Evolutionary conservation across 148 eudicot species (phyloP), one percentile per base, ranked within the genome.

Genomic region (Chenopodium suecicum): DNA sequence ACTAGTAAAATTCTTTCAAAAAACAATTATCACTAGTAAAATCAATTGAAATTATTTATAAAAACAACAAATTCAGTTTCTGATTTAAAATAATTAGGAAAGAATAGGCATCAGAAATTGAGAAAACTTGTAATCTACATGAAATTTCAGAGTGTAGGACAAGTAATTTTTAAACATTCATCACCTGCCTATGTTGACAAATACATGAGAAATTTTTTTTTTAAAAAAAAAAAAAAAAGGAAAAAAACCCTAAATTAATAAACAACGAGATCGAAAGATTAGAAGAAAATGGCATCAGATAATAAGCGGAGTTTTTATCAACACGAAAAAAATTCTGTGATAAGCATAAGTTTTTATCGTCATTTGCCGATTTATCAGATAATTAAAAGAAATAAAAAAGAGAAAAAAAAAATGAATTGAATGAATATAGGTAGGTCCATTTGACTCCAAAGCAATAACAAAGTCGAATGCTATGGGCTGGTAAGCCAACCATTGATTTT

Each of bases 301-400:
- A 84, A 84, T 84, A 84, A 84, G 86, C 86, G 80, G 82, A 84
- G 86, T 84, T 75, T 62, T 47, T 4, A 65, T 79, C 86, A 7
- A 84, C 86, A 84, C 46, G 2, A 64, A 25, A 29, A 63, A 56
- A 50, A 56, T 60, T 84, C 86, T 62, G 86, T 63, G 86, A 80
- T 62, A 67, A 84, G 86, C 80, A 84, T 84, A 68, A 67, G 17
- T 20, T 13, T 0, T 17, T 27, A 11, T 84, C 86, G 22, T 84
- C 86, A 84, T 75, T 2, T 84, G 82, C 83, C 1, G 20, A 34
- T 37, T 58, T 34, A 74, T 37, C 47, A 22, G 20, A 29, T 56
- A 19, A 56, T 14, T 4, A 2, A 32, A 5, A 48, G 2, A 7
- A 12, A 77, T 41, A 4, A 1, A 65, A 31, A 44, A 5, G 1